Evolutionary conservation across 345 rosid species (phyloP), one percentile per base, ranked within the genome.

Genomic region (Boechera stricta): DNA sequence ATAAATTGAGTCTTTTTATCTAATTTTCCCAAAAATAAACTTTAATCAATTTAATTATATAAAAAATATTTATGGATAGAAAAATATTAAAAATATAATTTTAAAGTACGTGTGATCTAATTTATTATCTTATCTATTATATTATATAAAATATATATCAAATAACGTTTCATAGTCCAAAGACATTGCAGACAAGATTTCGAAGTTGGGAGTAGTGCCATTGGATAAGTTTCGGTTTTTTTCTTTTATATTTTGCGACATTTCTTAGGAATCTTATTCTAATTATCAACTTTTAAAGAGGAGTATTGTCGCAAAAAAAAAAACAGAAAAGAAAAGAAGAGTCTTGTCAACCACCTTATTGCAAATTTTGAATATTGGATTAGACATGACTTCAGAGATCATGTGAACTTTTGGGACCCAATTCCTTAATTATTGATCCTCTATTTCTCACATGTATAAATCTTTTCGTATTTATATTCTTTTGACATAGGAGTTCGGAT

Each of bases 351-450:
- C 65, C 67, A 78, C 39, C 59, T 56, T 77, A 65, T 78, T 78
- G 77, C 71, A 77, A 65, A 35, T 39, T 77, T 71, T 80, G 83
- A 82, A 84, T 73, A 72, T 78, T 82, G 77, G 83, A 82, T 80
- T 86, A 83, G 85, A 84, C 86, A 75, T 18, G 78, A 79, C 81
- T 74, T 67, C 73, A 47, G 58, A 21, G 56, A 58, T 48, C 87
- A 82, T 82, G 88, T 87, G 88, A 84, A 56, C 44, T 62, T 67
- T 54, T 79, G 66, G 82, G 80, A 42, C 75, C 84, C 92, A 85
- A 79, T 56, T 16, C 8, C 75, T 69, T 80, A 54, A 67, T 77
- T 47, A 65, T 56, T 54, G 64, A 44, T 45, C 64, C 58, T 44
- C 65, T 36, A 44, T 42, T 73, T 73, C 21, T 60, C 65, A 53